Conservation (phyloP, 2,329 filamentous ascomycete species). For the Botrytis aclada region DNA sequence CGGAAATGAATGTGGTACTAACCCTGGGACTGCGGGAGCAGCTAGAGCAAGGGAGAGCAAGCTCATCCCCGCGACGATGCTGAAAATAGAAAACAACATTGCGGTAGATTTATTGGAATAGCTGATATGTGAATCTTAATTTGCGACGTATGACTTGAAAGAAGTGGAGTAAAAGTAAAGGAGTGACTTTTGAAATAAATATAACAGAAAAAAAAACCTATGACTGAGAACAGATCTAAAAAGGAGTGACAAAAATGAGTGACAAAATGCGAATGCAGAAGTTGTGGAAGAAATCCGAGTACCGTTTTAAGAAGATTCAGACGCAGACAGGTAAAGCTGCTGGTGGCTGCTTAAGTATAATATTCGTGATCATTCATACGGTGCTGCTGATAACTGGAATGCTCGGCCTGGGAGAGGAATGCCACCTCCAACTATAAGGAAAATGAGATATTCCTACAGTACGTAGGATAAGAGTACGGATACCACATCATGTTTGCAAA, state of each 20-base stretch:
- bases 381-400: constrained; percentile 9
- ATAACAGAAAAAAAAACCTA: background rate
- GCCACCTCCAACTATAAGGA: background rate
- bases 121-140: background rate
- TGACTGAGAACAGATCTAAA: background rate
- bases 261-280: constrained; percentile 4
- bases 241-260: constrained; percentile 11
- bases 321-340: background rate
- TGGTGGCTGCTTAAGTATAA: constrained; percentile 10
- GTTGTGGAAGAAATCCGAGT: background rate
- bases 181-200: constrained; percentile 8
- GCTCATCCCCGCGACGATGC: constrained; percentile 11
- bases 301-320: background rate
- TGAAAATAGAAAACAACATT: constrained; percentile 16
- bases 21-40: constrained; percentile 11
- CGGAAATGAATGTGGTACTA: background rate
- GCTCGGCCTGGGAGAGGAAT: constrained; percentile 1
- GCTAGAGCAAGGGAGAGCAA: constrained; percentile 16
- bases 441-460: background rate
- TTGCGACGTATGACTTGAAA: background rate
- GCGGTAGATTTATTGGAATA: background rate
- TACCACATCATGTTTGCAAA: background rate
- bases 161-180: background rate
- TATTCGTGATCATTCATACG: background rate
- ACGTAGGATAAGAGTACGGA: background rate